These are phyloP conservation scores for Taphrina betulina DNA, from an alignment of 1,139 yeast genomes.

Conservation along the genomic window DNA sequence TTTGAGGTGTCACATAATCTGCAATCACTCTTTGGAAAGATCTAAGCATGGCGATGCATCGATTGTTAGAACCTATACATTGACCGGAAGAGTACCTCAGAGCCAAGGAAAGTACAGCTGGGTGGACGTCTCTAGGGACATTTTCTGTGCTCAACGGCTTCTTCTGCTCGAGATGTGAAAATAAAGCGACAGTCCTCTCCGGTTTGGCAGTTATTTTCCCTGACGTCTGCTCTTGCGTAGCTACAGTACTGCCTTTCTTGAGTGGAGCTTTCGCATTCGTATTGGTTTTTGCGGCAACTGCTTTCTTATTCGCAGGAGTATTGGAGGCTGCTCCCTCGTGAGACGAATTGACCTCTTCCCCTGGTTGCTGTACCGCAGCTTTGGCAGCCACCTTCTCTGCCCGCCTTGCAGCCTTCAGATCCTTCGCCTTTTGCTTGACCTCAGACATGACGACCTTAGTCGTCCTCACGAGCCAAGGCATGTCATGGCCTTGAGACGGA, in stretches of 20 bases:
- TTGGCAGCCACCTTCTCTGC: constrained; percentile 28
- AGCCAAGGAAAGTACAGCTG: constrained; percentile 74
- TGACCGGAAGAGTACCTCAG: constrained; percentile 78
- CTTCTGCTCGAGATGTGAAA: constrained; percentile 79
- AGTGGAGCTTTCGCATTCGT: constrained; percentile 38
- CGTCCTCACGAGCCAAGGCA: too few relatives aligned
- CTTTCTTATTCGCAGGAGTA: constrained; percentile 32
- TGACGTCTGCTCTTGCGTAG: background rate
- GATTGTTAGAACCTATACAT: constrained; percentile 83
- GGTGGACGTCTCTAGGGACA: constrained; percentile 69
- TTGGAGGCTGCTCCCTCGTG: background rate
- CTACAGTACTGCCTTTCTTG: background rate
- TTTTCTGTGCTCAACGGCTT: constrained; percentile 41
- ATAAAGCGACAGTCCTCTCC: constrained; percentile 50
- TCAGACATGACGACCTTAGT: constrained; percentile 22
- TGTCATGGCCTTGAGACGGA: too few relatives aligned
- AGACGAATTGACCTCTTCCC: background rate
- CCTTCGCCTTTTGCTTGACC: constrained; percentile 23
- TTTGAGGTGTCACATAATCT: constrained; percentile 82
- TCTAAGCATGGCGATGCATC: constrained; percentile 80
- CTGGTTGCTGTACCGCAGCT: constrained; percentile 2
- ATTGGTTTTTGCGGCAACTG: background rate
- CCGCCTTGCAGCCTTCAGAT: constrained; percentile 23
- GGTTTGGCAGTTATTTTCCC: background rate
- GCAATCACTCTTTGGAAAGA: constrained; percentile 77